These are phyloP conservation scores for Cardamine resedifolia DNA, from an alignment of 345 rosid genomes.

Conservation along the genomic window DNA sequence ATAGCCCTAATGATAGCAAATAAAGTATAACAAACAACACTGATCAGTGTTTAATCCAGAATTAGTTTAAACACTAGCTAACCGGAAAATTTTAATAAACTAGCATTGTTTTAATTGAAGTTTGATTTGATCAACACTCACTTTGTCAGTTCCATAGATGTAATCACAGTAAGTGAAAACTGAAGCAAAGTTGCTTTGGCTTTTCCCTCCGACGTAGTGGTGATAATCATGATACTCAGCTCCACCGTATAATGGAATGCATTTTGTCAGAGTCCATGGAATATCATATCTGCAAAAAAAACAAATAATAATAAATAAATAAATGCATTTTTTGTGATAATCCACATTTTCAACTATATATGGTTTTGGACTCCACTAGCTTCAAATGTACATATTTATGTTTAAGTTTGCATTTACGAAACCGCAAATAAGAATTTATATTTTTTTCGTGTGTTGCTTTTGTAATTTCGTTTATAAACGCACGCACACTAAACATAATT, in stretches of 20 bases:
- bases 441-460: background rate
- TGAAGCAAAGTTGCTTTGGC: slow-evolving; percentile 88
- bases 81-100: background rate
- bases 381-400: background rate
- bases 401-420: background rate
- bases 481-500: too few species aligned
- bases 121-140: slow-evolving; percentile 11
- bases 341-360: background rate
- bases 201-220: slow-evolving; percentile 84
- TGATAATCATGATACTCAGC: slow-evolving; percentile 87
- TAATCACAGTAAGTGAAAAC: slow-evolving; percentile 85
- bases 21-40: background rate
- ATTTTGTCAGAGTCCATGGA: slow-evolving; percentile 68
- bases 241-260: slow-evolving; percentile 81
- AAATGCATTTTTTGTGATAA: too few species aligned
- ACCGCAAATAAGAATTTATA: background rate
- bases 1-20: slow-evolving; percentile 31
- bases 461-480: too few species aligned
- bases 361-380: background rate
- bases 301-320: background rate
- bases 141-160: slow-evolving; percentile 85
- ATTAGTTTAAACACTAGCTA: background rate
- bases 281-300: slow-evolving; percentile 58
- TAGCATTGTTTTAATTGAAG: background rate
- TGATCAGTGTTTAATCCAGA: background rate